A percentile compares a stretch with the other conserved stretches of the same genome.
phyloP scores from a whole-genome alignment of 176 grass and related monocot species.

The Oryza coarctata region DNA sequence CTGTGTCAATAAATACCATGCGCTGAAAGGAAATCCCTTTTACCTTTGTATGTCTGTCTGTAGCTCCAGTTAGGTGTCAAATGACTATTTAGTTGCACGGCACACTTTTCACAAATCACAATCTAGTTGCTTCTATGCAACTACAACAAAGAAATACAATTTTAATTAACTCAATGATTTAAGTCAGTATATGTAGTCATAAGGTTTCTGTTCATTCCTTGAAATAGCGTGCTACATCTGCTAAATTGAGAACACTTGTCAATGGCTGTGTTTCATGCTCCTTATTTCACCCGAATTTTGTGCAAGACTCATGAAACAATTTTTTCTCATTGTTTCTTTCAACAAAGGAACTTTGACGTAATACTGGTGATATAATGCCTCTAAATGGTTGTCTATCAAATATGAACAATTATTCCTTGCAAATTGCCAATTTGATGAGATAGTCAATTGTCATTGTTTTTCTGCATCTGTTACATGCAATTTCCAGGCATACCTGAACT shows the following conservation, averaged over 20 bases:
- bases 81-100: background rate
- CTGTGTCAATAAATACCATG: background rate
- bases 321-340: background rate
- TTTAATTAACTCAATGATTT: background rate
- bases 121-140: too few relatives aligned
- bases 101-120: background rate
- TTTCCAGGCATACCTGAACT: background rate
- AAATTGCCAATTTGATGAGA: background rate
- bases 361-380: background rate
- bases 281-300: background rate
- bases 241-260: background rate
- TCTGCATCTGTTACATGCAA: background rate
- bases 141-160: too few relatives aligned
- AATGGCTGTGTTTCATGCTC: background rate
- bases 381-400: background rate
- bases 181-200: background rate
- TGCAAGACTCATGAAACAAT: background rate
- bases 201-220: conserved; percentile 1
- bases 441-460: background rate
- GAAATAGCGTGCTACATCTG: background rate
- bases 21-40: background rate
- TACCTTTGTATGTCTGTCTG: background rate
- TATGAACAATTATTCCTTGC: background rate
- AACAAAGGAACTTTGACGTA: background rate
- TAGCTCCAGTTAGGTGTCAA: background rate